Percentiles rank a stretch among this genome's conserved stretches.
Evolutionary conservation across 2,329 filamentous ascomycete species (phyloP).

Genomic region (Coniella lustricola): DNA sequence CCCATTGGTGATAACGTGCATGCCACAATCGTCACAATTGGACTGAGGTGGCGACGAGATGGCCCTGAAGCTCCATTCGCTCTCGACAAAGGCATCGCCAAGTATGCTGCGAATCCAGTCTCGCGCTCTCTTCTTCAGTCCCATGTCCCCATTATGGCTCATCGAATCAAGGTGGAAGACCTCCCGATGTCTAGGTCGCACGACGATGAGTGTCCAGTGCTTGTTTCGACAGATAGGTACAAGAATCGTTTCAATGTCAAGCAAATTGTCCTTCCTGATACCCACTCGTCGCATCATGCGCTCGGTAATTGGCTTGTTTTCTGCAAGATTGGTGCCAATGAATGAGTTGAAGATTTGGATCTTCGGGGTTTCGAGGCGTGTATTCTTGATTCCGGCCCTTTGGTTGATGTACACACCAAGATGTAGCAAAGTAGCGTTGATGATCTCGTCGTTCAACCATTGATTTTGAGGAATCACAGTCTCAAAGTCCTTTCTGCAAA

Average conservation of each 20-base stretch:
- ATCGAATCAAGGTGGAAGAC: slow-evolving; percentile 68
- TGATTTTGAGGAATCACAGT: slow-evolving; percentile 48
- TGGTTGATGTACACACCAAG: slow-evolving; percentile 54
- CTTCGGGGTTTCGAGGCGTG: slow-evolving; percentile 44
- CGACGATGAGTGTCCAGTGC: slow-evolving; percentile 68
- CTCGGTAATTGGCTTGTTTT: slow-evolving; percentile 40
- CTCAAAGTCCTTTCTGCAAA: slow-evolving; percentile 54
- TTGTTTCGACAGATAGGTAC: slow-evolving; percentile 58
- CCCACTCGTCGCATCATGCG: slow-evolving; percentile 51
- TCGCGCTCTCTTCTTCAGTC: slow-evolving; percentile 36
- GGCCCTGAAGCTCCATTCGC: slow-evolving; percentile 53
- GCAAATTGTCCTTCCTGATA: slow-evolving; percentile 52
- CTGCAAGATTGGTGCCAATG: slow-evolving; percentile 52
- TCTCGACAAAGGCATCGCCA: slow-evolving; percentile 42
- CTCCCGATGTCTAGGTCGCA: slow-evolving; percentile 52
- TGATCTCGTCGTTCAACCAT: slow-evolving; percentile 74
- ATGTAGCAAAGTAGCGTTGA: slow-evolving; percentile 59
- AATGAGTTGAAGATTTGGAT: slow-evolving; percentile 59
- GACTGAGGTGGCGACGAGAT: slow-evolving; percentile 48
- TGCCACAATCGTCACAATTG: slow-evolving; percentile 70
- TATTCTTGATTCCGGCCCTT: slow-evolving; percentile 43
- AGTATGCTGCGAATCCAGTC: slow-evolving; percentile 54
- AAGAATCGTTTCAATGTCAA: slow-evolving; percentile 60
- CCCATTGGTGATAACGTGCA: slow-evolving; percentile 68
- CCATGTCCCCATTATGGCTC: slow-evolving; percentile 31